Percentiles rank a stretch among this genome's conserved stretches.
Evolutionary conservation across 2,329 filamentous ascomycete species (phyloP).

Genomic region (Sclerotinia borealis): DNA sequence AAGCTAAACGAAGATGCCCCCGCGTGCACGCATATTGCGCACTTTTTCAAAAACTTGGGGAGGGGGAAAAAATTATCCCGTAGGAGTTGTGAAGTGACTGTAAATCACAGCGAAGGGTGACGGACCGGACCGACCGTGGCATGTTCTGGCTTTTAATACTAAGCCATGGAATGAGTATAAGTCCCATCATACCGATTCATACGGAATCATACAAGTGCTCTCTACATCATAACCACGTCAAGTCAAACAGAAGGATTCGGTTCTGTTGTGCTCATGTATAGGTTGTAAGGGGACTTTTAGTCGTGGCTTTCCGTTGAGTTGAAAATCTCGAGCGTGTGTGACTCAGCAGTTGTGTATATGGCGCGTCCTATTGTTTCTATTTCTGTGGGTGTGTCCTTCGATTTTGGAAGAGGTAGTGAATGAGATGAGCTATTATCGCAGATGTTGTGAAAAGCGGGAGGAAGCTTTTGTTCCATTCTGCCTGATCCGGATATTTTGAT

Average conservation of each 20-base stretch:
- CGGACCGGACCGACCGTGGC: slow-evolving; percentile 8
- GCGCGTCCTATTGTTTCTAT: not conserved
- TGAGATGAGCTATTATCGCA: not conserved
- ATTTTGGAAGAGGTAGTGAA: not conserved
- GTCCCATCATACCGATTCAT: not conserved
- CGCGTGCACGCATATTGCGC: not conserved
- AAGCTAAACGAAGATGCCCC: not conserved
- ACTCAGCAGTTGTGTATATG: not conserved
- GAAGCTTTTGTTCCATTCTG: not conserved
- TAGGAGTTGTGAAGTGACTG: not conserved
- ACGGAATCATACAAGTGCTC: not conserved
- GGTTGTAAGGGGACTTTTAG: not conserved
- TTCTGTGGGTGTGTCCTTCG: not conserved
- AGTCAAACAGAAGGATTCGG: not conserved
- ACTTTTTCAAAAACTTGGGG: not conserved
- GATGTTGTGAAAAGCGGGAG: not conserved
- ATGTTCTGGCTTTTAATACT: not conserved
- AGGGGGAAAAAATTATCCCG: not conserved
- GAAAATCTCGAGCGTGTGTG: not conserved
- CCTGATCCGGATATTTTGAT: not conserved
- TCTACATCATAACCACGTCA: not conserved
- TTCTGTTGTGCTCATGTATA: not conserved
- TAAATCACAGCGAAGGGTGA: not conserved
- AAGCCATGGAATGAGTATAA: not conserved
- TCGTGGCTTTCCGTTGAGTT: not conserved